phyloP scores from a whole-genome alignment of 73 alveolate genomes.

The Urostyla sp. region DNA sequence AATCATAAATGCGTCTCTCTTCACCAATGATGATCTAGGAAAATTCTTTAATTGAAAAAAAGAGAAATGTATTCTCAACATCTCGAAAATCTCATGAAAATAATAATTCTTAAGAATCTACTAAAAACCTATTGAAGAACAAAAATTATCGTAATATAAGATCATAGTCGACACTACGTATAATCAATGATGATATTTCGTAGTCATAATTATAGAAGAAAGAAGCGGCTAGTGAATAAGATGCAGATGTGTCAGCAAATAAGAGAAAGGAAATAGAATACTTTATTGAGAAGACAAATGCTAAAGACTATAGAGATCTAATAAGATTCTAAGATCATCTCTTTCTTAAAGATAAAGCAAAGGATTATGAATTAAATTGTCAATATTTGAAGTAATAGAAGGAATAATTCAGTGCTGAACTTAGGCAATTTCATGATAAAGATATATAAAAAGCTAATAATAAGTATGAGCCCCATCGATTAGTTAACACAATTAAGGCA shows the following conservation, averaged over 20 bases:
- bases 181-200: no score
- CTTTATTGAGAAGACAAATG: not conserved
- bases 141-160: no score
- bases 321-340: conserved; percentile 2
- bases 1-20: no score
- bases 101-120: not conserved
- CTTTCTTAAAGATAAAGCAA: not conserved
- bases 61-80: not conserved
- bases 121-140: not conserved
- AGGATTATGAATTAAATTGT: conserved; percentile 4
- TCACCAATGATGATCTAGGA: not conserved
- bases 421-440: not conserved
- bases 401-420: not conserved
- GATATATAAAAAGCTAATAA: conserved; percentile 17
- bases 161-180: no score
- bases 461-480: conserved; percentile 22
- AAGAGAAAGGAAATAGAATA: not conserved
- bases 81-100: not conserved
- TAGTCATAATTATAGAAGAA: no score
- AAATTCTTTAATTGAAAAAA: not conserved
- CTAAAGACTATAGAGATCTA: conserved; percentile 2
- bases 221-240: no score
- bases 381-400: not conserved
- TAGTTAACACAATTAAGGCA: not conserved
- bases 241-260: not conserved